A percentile compares a stretch with the other conserved stretches of the same genome.
Conservation (phyloP, 2,329 filamentous ascomycete genomes). For the Pestalotiopsis sp. region DNA sequence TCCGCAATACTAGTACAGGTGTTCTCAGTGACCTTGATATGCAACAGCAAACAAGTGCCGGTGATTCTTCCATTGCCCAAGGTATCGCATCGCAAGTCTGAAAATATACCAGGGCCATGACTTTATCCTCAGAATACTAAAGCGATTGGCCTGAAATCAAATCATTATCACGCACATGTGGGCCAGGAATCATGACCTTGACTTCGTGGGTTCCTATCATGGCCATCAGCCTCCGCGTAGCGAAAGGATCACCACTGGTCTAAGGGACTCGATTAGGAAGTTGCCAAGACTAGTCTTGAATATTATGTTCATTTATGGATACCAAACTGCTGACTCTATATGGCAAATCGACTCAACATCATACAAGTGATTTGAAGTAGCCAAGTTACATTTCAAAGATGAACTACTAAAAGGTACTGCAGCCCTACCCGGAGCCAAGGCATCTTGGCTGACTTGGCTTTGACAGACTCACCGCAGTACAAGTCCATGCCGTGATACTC, state of each 20-base stretch:
- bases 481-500: not conserved
- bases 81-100: not conserved
- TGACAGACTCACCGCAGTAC: not conserved
- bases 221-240: not conserved
- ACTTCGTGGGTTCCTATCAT: not conserved
- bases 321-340: not conserved
- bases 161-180: not conserved
- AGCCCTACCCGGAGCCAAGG: not conserved
- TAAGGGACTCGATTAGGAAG: not conserved
- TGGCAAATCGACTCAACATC: not conserved
- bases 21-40: not conserved
- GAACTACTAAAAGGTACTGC: not conserved
- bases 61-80: not conserved
- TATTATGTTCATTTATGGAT: not conserved
- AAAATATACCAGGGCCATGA: not conserved
- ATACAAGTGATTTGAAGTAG: not conserved
- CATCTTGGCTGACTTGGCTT: slow-evolving; percentile 1
- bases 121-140: not conserved
- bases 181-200: not conserved
- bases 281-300: not conserved
- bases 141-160: not conserved
- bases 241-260: not conserved
- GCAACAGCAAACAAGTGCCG: not conserved
- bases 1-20: not conserved
- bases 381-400: not conserved